phyloP scores from a whole-genome alignment of 148 eudicot genomes.

The Talinum fruticosum region DNA sequence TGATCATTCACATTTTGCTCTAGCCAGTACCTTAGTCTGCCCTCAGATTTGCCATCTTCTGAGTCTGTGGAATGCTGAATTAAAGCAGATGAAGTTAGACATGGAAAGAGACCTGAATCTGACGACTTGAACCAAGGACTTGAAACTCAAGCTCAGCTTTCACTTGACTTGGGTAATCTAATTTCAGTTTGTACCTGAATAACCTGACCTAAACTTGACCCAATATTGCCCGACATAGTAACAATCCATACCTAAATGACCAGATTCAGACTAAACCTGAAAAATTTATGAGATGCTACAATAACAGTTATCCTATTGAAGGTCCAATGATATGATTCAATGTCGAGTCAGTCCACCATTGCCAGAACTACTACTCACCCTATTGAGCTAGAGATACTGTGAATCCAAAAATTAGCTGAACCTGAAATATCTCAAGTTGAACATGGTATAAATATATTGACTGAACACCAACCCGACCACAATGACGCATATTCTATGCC shows the following conservation, averaged over 20 bases:
- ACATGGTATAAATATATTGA: background rate
- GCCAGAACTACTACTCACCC: too few relatives aligned
- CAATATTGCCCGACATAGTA: background rate
- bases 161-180: too few relatives aligned
- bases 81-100: background rate
- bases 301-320: background rate
- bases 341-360: too few relatives aligned
- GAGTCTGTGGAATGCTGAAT: conserved; percentile 63
- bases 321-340: background rate
- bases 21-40: conserved; percentile 58
- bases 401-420: background rate
- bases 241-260: background rate
- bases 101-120: background rate
- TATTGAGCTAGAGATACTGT: background rate
- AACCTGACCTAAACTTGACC: background rate
- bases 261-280: background rate
- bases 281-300: background rate
- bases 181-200: background rate
- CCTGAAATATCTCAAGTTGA: background rate
- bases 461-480: background rate
- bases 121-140: background rate
- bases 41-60: conserved; percentile 43
- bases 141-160: background rate
- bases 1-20: conserved; percentile 57
- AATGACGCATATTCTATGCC: background rate